A percentile compares a stretch with the other conserved stretches of the same genome.
Conservation (phyloP, 2,329 filamentous ascomycete species). For the Cercospora beticola region DNA sequence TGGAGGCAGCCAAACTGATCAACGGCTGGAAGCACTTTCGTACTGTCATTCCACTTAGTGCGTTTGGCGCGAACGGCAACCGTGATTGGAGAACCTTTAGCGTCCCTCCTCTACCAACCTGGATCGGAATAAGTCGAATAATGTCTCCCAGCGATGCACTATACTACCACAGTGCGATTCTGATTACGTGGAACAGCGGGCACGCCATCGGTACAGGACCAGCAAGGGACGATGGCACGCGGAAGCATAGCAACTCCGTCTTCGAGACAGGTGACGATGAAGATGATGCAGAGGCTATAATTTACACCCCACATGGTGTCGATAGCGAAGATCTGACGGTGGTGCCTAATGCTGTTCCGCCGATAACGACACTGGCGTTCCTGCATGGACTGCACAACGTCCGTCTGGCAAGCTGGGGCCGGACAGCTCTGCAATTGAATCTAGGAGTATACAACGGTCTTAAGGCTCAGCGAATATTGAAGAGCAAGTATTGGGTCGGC, state of each 20-base stretch:
- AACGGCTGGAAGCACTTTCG: slow-evolving; percentile 61
- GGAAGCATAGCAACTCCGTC: slow-evolving; percentile 15
- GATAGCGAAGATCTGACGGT: slow-evolving; percentile 45
- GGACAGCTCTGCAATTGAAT: slow-evolving; percentile 57
- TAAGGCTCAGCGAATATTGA: slow-evolving; percentile 53
- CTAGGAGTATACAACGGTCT: slow-evolving; percentile 63
- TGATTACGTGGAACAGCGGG: slow-evolving; percentile 54
- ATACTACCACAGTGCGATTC: slow-evolving; percentile 62
- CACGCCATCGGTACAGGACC: slow-evolving; percentile 19
- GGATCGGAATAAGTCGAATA: slow-evolving; percentile 62
- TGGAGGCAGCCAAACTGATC: slow-evolving; percentile 58
- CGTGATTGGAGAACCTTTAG: slow-evolving; percentile 50
- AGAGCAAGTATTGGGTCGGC: slow-evolving; percentile 62
- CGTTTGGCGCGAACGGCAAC: slow-evolving; percentile 41
- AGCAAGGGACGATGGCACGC: slow-evolving; percentile 14
- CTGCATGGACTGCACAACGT: slow-evolving; percentile 66
- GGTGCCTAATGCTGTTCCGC: slow-evolving; percentile 47
- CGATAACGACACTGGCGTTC: slow-evolving; percentile 57
- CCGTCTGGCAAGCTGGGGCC: slow-evolving; percentile 40
- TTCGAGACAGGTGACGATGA: slow-evolving; percentile 30
- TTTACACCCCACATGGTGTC: slow-evolving; percentile 67
- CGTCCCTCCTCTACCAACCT: slow-evolving; percentile 53
- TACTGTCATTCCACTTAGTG: slow-evolving; percentile 52
- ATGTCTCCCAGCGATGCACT: slow-evolving; percentile 55
- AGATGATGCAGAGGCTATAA: slow-evolving; percentile 53